Conservation (phyloP, 1,284 basidiomycete genomes). For the Papiliotrema fonsecae region DNA sequence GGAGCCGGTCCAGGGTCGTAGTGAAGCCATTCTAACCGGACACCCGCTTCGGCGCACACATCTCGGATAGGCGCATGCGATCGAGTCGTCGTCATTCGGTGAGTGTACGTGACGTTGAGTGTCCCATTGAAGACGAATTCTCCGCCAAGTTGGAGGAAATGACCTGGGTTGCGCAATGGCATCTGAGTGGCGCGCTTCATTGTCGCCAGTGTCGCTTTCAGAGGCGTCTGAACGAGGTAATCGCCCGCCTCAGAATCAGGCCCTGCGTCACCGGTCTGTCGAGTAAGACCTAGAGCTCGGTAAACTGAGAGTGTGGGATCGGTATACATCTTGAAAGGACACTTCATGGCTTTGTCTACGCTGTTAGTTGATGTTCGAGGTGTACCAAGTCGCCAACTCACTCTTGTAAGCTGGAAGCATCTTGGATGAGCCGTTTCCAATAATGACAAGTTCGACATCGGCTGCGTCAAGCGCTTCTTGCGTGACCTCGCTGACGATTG, state of each 20-base stretch:
- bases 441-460: conserved; percentile 54
- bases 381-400: conserved; percentile 2
- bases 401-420: conserved; percentile 33
- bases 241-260: conserved; percentile 54
- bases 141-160: conserved; percentile 72
- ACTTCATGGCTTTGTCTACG: conserved; percentile 52
- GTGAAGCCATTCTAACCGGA: conserved; percentile 26
- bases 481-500: conserved; percentile 56
- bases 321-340: conserved; percentile 60
- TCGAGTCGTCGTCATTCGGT: conserved; percentile 53
- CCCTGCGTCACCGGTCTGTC: conserved; percentile 53
- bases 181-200: conserved; percentile 48
- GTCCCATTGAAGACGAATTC: conserved; percentile 79
- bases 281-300: conserved; percentile 67
- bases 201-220: conserved; percentile 30
- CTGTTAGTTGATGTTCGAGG: conserved; percentile 47
- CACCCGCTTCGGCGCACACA: conserved; percentile 52
- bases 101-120: conserved; percentile 36
- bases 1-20: conserved; percentile 31
- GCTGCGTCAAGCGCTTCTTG: conserved; percentile 56
- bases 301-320: conserved; percentile 70
- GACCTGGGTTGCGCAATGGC: conserved; percentile 71
- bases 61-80: conserved; percentile 65
- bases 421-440: conserved; percentile 59
- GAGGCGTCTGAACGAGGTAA: conserved; percentile 44